Base-by-base conservation (phyloP, 257 asterid species). In the Paraleonurus japonicus region DNA sequence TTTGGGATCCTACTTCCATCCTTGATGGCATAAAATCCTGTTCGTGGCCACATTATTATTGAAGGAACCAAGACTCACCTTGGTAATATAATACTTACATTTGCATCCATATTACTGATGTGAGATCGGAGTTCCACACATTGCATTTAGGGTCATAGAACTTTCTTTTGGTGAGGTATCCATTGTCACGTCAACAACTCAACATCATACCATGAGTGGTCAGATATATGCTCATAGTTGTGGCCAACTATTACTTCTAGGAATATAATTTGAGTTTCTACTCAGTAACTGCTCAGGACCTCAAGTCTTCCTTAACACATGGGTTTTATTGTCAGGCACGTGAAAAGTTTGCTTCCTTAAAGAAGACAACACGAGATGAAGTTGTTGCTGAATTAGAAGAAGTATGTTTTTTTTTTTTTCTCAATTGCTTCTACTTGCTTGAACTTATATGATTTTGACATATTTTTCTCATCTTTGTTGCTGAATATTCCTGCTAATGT, bases 321-420 rank as follows among this genome's bases (percentile, higher is more conserved):
- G 65, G 59, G 39, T 79, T 78, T 43, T 61, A 47, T 69, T 76
- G 72, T 78, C 85, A 93, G 98, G 95, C 97, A 69, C 89, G 97
- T 26, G 98, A 93, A 67, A 90, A 79, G 78, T 89, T 85, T 79
- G 79, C 94, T 73, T 89, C 96, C 57, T 78, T 93, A 76, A 93
- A 90, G 88, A 93, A 89, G 88, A 90, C 88, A 26, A 69, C 98
- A 59, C 82, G 89, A 79, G 96, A 83, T 75, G 97, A 93, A 72
- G 79, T 93, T 85, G 92, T 93, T 79, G 85, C 89, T 82, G 98
- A 85, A 85, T 73, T 87, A 57, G 98, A 93, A 81, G 98, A 93
- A 71, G 98, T 93, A 85, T 61, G 69, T 39, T 77, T 77, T 73
- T 70, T 48, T 61, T 66, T 39, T 77, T 77, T 73, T 70, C 43